Base-by-base conservation (phyloP, 208 protist genomes). In the Crithidia thermophila region DNA sequence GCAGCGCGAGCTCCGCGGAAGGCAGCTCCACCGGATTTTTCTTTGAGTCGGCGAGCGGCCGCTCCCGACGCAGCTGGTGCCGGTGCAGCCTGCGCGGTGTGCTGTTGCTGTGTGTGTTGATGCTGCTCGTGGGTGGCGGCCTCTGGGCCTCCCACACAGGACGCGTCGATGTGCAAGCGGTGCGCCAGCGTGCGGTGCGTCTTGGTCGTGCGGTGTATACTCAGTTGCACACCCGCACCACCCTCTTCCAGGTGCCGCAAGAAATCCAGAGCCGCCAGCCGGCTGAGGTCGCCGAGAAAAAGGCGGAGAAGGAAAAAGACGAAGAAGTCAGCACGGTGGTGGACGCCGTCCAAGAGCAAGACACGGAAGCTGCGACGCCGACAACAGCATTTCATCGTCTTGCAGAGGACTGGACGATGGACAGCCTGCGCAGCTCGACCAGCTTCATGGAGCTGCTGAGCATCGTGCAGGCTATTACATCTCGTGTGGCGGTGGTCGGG, bases 401-500 rank as follows among this genome's bases (percentile, higher is more conserved):
- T n/a, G n/a, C n/a, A n/a, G 40, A 21, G 45, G 47, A 31, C 25
- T 59, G 51, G 50, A 3, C 9, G 10, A 34, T 52, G 4, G 42
- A 20, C 52, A 21, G 34, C 23, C 0, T 30, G 16, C 7, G 42
- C 7, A 20, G 43, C 28, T 53, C 58, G 1, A 18, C 64, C 20
- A 30, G 50, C 36, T 2, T 34, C 11, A 43, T 42, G 16, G 55
- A 58, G 25, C 9, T 68, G 66, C 18, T n/a, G 16, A 42, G 14
- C 9, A 18, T 52, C 18, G 64, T 87, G 42, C 46, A 51, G 14
- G 56, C 64, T 3, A 16, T 84, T 20, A 62, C 78, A 7, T 60
- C 72, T 3, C 63, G 60, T 9, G 71, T 92, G 11, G 83, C 83
- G 20, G 66, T 72, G 11, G 37, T 82, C 14, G 90, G 90, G 16